Conservation (phyloP, 148 eudicot genomes). For the Rhododendron kiyosumense region DNA sequence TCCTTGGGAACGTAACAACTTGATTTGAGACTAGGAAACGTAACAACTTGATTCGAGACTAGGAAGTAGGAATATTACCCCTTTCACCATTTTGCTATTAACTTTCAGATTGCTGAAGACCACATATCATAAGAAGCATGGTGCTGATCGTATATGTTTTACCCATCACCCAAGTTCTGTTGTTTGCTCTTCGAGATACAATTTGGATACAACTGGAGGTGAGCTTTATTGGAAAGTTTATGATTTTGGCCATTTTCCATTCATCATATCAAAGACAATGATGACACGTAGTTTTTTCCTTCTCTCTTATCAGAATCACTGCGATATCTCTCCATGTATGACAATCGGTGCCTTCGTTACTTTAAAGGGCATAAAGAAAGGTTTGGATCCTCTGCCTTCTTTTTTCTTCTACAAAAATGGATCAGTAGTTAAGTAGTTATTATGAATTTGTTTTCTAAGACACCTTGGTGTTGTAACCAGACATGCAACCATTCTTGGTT, state of each 20-base stretch:
- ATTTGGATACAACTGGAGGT: constrained; percentile 77
- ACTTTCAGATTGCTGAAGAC: constrained; percentile 81
- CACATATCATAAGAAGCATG: constrained; percentile 90
- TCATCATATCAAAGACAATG: constrained; percentile 1
- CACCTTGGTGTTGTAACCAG: background rate
- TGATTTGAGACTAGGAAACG: too few relatives aligned
- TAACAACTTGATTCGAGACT: background rate
- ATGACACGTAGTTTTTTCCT: background rate
- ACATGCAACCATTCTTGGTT: background rate
- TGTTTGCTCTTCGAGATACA: constrained; percentile 78
- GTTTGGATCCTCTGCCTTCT: constrained; percentile 34
- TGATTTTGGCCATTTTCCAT: background rate
- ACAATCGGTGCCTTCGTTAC: constrained; percentile 91
- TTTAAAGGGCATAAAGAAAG: constrained; percentile 95
- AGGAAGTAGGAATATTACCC: background rate
- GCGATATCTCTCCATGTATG: constrained; percentile 93
- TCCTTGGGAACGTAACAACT: background rate
- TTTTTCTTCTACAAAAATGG: background rate
- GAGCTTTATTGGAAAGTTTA: constrained; percentile 9
- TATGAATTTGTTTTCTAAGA: background rate
- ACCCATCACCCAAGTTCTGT: constrained; percentile 91
- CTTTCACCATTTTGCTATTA: background rate
- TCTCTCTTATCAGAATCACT: constrained; percentile 58
- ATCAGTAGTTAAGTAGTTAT: background rate
- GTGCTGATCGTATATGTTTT: constrained; percentile 94